Percentiles rank a stretch among this genome's conserved stretches.
phyloP scores from a whole-genome alignment of 140 eudicot genomes.

The Anethum foeniculum region DNA sequence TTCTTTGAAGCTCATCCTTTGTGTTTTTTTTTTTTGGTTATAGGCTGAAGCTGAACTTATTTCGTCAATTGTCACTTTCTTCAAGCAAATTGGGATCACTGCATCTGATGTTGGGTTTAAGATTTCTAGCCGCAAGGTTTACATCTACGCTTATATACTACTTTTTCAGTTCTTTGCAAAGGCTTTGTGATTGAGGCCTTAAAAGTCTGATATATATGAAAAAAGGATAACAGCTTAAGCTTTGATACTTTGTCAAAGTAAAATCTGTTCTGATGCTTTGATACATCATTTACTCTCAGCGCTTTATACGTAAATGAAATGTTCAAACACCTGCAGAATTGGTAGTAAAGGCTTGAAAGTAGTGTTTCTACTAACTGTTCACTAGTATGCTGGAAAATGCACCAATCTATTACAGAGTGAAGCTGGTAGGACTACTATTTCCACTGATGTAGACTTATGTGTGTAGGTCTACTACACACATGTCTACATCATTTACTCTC shows the following conservation, averaged over 20 bases:
- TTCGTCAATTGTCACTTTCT: constrained; percentile 79
- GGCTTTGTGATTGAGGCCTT: too few relatives aligned
- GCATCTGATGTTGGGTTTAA: constrained; percentile 91
- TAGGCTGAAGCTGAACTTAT: constrained; percentile 99
- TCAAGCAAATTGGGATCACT: constrained; percentile 88
- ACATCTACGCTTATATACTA: background rate
- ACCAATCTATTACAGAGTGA: background rate
- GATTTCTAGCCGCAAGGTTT: constrained; percentile 93
- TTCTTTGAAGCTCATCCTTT: constrained; percentile 10
- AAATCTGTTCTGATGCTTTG: background rate
- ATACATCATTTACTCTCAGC: too few relatives aligned
- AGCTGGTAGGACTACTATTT: background rate
- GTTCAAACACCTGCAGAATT: background rate
- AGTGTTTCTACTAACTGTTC: background rate
- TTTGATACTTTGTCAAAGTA: background rate
- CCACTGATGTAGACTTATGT: too few relatives aligned
- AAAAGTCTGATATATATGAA: too few relatives aligned
- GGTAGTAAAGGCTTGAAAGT: background rate
- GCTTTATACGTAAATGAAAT: background rate
- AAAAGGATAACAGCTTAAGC: background rate
- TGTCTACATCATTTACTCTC: background rate
- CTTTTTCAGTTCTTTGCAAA: background rate
- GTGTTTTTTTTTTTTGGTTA: background rate
- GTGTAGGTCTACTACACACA: background rate
- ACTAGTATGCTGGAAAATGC: background rate